Conservation (phyloP, 176 grass and related monocot genomes). For the Oryza punctata region DNA sequence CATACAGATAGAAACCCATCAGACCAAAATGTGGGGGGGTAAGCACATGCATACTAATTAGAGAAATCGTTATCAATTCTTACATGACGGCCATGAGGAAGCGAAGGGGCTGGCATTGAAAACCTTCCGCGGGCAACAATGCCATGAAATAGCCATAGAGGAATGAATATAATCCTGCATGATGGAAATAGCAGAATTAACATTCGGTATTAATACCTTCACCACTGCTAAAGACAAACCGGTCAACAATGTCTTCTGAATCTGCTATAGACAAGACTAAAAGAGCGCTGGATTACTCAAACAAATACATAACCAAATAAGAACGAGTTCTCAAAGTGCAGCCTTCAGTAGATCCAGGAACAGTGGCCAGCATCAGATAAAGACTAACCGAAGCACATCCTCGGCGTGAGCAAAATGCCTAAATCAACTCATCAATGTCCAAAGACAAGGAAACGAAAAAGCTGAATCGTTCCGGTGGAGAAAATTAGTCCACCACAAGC, state of each 20-base stretch:
- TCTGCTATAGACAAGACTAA: too few relatives aligned
- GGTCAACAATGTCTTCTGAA: background rate
- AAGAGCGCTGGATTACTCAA: background rate
- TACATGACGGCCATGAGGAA: slow-evolving; percentile 92
- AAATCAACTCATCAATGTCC: background rate
- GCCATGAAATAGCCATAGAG: slow-evolving; percentile 94
- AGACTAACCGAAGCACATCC: background rate
- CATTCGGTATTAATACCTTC: background rate
- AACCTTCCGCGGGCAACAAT: slow-evolving; percentile 83
- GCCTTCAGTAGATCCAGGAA: background rate
- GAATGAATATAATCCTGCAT: slow-evolving; percentile 84
- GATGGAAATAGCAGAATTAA: slow-evolving; percentile 9
- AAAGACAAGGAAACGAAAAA: background rate
- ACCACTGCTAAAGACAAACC: background rate
- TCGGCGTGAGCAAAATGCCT: background rate
- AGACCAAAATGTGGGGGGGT: background rate
- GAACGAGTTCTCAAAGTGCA: background rate
- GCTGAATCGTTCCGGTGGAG: background rate
- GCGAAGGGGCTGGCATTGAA: slow-evolving; percentile 92
- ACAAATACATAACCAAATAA: background rate
- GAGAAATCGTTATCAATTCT: slow-evolving; percentile 24
- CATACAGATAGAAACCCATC: slow-evolving; percentile 19
- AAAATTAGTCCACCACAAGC: slow-evolving; percentile 4
- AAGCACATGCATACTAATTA: slow-evolving; percentile 1
- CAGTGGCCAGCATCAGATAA: background rate